phyloP scores from a whole-genome alignment of 2,329 filamentous ascomycete species.

The Nemania serpens region DNA sequence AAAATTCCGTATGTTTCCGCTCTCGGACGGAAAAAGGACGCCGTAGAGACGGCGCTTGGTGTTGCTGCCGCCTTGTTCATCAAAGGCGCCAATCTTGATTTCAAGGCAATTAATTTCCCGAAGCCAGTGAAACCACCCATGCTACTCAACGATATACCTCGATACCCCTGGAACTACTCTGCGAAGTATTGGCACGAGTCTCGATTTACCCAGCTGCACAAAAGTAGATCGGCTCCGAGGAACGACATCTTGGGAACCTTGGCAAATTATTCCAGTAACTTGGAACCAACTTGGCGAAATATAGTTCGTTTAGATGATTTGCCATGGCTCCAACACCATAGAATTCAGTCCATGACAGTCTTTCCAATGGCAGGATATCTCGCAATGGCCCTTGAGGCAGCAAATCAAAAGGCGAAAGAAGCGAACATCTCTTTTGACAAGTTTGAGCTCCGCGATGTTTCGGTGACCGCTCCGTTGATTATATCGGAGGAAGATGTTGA shows the following conservation, averaged over 20 bases:
- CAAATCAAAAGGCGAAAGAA: slow-evolving; percentile 42
- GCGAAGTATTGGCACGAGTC: slow-evolving; percentile 55
- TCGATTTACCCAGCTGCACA: slow-evolving; percentile 49
- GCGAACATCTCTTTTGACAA: slow-evolving; percentile 44
- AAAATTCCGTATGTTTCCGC: slow-evolving; percentile 51
- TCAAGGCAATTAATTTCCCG: slow-evolving; percentile 54
- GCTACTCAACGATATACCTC: slow-evolving; percentile 50
- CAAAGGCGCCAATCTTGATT: slow-evolving; percentile 50
- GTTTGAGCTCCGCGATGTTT: slow-evolving; percentile 54
- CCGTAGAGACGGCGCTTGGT: slow-evolving; percentile 51
- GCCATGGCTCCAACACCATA: slow-evolving; percentile 64
- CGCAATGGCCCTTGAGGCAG: slow-evolving; percentile 56
- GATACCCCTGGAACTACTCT: slow-evolving; percentile 55
- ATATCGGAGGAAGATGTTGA: slow-evolving; percentile 55
- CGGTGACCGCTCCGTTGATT: slow-evolving; percentile 52
- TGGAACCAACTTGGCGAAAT: slow-evolving; percentile 56
- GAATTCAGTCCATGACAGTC: slow-evolving; percentile 59
- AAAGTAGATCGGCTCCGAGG: slow-evolving; percentile 46
- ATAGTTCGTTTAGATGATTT: slow-evolving; percentile 53
- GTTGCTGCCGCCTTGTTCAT: slow-evolving; percentile 51
- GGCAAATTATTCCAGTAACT: slow-evolving; percentile 49
- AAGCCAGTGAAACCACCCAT: slow-evolving; percentile 42
- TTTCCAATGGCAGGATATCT: slow-evolving; percentile 61
- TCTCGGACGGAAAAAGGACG: slow-evolving; percentile 58
- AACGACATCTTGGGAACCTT: slow-evolving; percentile 54